Evolutionary conservation across 768 basidiomycete species (phyloP).

Genomic region (Lactarius psammicola): DNA sequence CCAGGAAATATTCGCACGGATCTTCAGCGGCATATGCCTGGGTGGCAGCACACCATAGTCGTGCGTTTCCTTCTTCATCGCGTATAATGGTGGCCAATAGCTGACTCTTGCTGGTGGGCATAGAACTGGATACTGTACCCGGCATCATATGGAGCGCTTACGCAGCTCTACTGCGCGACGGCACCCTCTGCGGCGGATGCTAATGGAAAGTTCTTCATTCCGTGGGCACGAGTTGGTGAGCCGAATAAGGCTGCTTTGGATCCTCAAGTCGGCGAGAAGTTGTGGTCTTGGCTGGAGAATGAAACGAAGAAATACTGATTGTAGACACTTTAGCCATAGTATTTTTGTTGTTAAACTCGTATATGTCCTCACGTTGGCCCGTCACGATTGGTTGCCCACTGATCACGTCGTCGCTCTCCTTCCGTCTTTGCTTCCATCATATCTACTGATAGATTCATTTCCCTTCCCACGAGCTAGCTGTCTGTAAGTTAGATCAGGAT

Average conservation of each 20-base stretch:
- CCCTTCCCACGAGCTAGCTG: too few relatives aligned
- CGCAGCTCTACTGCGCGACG: conserved; percentile 46
- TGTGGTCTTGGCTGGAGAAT: conserved; percentile 38
- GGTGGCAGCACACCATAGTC: neutral
- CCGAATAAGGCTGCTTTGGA: conserved; percentile 28
- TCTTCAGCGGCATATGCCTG: conserved; percentile 14
- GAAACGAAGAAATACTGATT: conserved; percentile 21
- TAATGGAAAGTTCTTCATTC: conserved; percentile 40
- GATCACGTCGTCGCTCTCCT: too few relatives aligned
- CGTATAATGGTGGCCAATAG: neutral
- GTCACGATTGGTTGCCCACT: too few relatives aligned
- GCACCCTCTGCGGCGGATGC: conserved; percentile 39
- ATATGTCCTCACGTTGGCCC: neutral
- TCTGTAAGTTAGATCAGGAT: too few relatives aligned
- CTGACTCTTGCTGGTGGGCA: neutral
- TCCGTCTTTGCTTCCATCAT: too few relatives aligned
- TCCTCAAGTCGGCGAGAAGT: conserved; percentile 31
- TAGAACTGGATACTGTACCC: conserved; percentile 11
- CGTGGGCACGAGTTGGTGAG: conserved; percentile 33
- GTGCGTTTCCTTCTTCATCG: neutral
- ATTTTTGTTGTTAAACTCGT: too few relatives aligned
- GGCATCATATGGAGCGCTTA: conserved; percentile 39
- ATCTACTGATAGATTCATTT: too few relatives aligned
- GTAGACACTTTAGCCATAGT: neutral
- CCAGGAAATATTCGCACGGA: conserved; percentile 34